These are phyloP conservation scores for Aaosphaeria pasadenensis DNA, from an alignment of 2,329 filamentous ascomycete genomes.

Conservation along the genomic window DNA sequence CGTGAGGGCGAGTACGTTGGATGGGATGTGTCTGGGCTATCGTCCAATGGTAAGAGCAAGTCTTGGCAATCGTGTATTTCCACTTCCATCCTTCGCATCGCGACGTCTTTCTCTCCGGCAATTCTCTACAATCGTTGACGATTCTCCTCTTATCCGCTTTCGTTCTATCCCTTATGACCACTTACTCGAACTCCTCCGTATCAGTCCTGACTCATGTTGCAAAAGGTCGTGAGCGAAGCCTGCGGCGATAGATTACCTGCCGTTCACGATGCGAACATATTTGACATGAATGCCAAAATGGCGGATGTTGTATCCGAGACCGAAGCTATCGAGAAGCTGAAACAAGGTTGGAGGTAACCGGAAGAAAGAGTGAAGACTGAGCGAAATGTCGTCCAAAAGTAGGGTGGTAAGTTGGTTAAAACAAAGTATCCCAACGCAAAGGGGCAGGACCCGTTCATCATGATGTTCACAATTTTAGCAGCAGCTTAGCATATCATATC, in stretches of 20 bases:
- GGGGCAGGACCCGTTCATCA: background rate
- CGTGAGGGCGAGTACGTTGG: constrained; percentile 45
- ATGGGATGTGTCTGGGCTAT: constrained; percentile 45
- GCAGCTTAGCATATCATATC: background rate
- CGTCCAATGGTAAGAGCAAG: constrained; percentile 41
- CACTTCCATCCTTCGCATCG: background rate
- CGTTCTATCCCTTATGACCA: no score
- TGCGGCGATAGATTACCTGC: constrained; percentile 46
- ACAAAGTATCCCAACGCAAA: no score
- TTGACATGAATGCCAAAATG: constrained; percentile 48
- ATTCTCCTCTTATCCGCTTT: no score
- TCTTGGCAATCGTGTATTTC: background rate
- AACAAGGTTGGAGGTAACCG: constrained; percentile 31
- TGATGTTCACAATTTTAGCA: background rate
- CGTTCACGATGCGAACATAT: constrained; percentile 46
- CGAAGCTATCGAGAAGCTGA: constrained; percentile 40
- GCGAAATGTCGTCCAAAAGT: no score
- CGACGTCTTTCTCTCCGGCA: no score
- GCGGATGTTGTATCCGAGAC: constrained; percentile 44
- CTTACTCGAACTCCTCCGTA: no score
- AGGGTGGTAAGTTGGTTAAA: no score
- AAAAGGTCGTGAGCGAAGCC: constrained; percentile 43
- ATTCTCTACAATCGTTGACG: no score
- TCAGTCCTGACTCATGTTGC: background rate
- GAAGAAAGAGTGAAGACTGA: background rate